Evolutionary conservation across 78 protist species (phyloP).

Genomic region (Planoprotostelium fungivorum): DNA sequence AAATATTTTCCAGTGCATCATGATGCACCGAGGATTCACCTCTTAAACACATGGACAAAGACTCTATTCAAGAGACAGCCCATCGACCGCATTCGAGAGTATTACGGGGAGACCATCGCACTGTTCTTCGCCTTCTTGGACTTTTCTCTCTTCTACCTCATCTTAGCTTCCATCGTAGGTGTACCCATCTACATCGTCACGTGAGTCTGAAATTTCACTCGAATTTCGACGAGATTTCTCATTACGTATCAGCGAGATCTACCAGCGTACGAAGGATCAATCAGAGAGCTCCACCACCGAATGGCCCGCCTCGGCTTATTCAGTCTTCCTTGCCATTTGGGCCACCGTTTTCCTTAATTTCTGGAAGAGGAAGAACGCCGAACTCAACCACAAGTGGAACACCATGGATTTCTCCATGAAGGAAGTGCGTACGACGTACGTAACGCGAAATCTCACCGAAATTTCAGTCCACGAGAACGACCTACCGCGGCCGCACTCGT

Average conservation of each 20-base stretch:
- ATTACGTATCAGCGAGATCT: too few relatives aligned
- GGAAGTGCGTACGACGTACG: background rate
- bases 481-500: background rate
- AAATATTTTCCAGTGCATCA: constrained; percentile 6
- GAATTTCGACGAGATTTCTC: too few relatives aligned
- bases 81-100: background rate
- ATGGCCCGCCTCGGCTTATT: background rate
- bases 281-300: too few relatives aligned
- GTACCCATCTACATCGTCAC: background rate
- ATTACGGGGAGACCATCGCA: constrained; percentile 7
- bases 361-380: constrained; percentile 33
- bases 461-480: background rate
- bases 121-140: constrained; percentile 9
- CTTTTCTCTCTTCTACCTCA: background rate
- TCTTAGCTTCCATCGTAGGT: background rate
- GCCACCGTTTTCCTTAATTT: constrained; percentile 23
- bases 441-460: background rate
- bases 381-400: constrained; percentile 1
- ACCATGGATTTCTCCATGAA: background rate
- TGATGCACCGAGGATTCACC: background rate
- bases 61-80: background rate
- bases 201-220: background rate
- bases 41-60: background rate
- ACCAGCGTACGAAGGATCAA: too few relatives aligned
- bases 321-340: constrained; percentile 6